Evolutionary conservation across 768 basidiomycete genomes (phyloP), one percentile per base, ranked within the genome.

Genomic region (Sporobolomyces roseus): DNA sequence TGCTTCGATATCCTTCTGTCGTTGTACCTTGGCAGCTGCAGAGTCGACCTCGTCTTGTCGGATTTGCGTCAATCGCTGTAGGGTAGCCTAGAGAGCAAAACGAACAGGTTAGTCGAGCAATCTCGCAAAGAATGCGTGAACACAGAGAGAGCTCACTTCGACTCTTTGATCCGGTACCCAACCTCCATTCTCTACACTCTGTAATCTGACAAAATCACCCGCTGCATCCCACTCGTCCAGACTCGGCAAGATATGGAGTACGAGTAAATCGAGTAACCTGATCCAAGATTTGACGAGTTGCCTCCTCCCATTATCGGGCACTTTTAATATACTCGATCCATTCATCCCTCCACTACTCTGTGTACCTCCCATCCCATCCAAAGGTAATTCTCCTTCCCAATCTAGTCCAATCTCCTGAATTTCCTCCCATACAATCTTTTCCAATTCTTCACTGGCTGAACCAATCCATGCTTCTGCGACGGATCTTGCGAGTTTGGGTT

Each of bases 161-260:
- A 73, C 67, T 17, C 71, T 35, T 33, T 41, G 43, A 27, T 73
- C 67, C 12, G 67, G 71, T 8, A 73, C 65, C 64, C 64, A 73
- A 0, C 71, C 67, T 3, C 71, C 71, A 21, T 69, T 73, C 62
- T 73, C 71, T 23, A 55, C 46, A 12, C 61, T 52, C 25, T 73
- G 71, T 12, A 61, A 16, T 8, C 67, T 33, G 14, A 63, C 56
- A 43, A 66, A 66, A 41, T 73, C 71, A 2, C 55, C 67, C 61
- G 71, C 71, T 1, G 67, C 71, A 16, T 73, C 71, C 67, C 67
- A 73, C 21, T 73, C 71, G 17, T 65, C 64, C 19, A 73, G 53
- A 4, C 46, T 32, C 5, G 71, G 71, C 29, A 63, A 38, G 33
- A 73, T 46, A 27, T 69, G 64, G 38, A 73, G 48, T 14, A 54